A percentile compares a stretch with the other conserved stretches of the same genome.
Evolutionary conservation across 805 yeast species (phyloP).

Genomic region (Candida manassasensis): DNA sequence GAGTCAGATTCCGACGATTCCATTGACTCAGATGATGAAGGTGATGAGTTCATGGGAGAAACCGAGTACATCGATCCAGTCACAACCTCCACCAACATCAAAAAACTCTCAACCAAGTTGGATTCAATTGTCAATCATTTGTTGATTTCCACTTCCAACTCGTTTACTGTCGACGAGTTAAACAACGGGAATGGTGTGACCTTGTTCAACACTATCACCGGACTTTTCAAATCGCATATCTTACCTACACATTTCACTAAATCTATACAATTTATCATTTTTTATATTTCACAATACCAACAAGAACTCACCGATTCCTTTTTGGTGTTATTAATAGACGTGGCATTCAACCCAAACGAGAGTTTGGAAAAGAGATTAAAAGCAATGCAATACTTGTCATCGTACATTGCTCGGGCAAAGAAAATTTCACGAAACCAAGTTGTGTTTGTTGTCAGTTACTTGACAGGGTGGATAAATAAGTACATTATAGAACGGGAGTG

Average conservation of each 20-base stretch:
- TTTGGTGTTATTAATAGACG: conserved; percentile 74
- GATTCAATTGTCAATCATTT: conserved; percentile 64
- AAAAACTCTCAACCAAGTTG: conserved; percentile 58
- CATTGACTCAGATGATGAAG: conserved; percentile 24
- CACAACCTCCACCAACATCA: conserved; percentile 42
- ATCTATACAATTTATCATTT: conserved; percentile 79
- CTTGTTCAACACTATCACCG: conserved; percentile 67
- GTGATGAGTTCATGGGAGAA: conserved; percentile 30
- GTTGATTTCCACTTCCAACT: conserved; percentile 44
- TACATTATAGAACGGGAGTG: conserved; percentile 80
- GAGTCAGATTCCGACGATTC: conserved; percentile 42
- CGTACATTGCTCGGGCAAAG: conserved; percentile 84
- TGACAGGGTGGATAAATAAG: conserved; percentile 78
- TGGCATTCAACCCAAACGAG: conserved; percentile 68
- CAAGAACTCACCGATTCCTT: conserved; percentile 82
- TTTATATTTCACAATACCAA: conserved; percentile 75
- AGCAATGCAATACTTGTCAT: conserved; percentile 87
- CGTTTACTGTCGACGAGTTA: conserved; percentile 48
- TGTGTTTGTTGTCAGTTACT: conserved; percentile 73
- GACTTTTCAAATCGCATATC: conserved; percentile 75
- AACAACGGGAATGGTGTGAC: conserved; percentile 61
- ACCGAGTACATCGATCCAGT: conserved; percentile 44
- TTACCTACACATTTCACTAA: conserved; percentile 90
- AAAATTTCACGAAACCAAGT: conserved; percentile 68
- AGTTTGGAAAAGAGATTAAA: conserved; percentile 73